Base-by-base conservation (phyloP, 148 eudicot species). In the Euryodendron excelsum region DNA sequence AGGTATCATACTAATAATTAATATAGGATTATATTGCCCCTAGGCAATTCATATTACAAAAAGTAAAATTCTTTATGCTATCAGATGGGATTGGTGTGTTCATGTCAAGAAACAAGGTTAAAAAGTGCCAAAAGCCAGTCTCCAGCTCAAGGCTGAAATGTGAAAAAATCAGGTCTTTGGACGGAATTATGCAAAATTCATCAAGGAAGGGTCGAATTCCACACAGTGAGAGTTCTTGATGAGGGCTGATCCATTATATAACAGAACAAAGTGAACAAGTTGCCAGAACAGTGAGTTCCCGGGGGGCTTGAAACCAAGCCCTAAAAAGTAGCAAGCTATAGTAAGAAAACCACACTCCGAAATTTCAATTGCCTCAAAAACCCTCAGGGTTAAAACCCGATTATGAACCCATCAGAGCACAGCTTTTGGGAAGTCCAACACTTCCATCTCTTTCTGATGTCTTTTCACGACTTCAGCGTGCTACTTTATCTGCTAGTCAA, bases 1-100 rank as follows among this genome's bases (percentile, higher is more conserved):
- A 66, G 62, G 58, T n/a, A 77, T 74, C 17, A 18, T 28, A 30
- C 13, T 17, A 65, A 72, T 18, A 65, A 75, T 66, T 63, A 75
- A 62, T 8, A 65, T 0, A 27, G 27, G 44, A 9, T 36, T 27
- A 59, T 53, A 62, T 27, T 73, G 44, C 62, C 33, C 37, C 10
- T 41, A 33, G 2, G 11, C n/a, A 69, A 1, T 45, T 28, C 23
- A 17, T 4, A n/a, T 55, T 0, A 15, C 21, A 23, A 55, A 36
- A 53, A 23, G 28, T 39, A 68, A 13, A 12, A 0, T 53, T 18
- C 21, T 34, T 25, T 17, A n/a, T 47, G 20, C 28, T 30, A 37
- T 69, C 34, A 44, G 21, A 37, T 8, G 6, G 25, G 41, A 41
- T 28, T 45, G 58, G 3, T 17, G 25, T 52, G 62, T 3, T 55